phyloP scores from a whole-genome alignment of 305 asterid genomes.

The Fraxinus dipetala region DNA sequence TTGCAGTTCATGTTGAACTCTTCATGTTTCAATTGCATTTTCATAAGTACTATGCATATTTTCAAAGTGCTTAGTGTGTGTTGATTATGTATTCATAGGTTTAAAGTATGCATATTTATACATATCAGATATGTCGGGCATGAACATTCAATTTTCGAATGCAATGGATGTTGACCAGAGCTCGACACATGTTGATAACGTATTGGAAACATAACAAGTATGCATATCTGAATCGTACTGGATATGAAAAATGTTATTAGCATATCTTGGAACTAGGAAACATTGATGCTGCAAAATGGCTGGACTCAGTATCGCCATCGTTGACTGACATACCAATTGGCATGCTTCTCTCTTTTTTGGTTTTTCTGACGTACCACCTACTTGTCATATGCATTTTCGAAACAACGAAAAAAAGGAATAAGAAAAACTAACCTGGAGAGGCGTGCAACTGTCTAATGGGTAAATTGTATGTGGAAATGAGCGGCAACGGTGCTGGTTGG shows the following conservation, averaged over 20 bases:
- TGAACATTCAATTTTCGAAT: neutral
- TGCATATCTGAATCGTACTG: neutral
- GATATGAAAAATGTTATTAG: neutral
- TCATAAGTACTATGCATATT: neutral
- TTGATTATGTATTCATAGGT: neutral
- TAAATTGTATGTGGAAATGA: neutral
- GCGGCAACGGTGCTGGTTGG: neutral
- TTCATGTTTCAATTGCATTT: neutral
- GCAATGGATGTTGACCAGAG: neutral
- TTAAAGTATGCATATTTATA: neutral
- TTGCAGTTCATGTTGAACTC: neutral
- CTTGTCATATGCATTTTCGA: neutral
- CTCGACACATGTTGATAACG: neutral
- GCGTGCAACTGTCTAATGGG: neutral
- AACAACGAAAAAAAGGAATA: neutral
- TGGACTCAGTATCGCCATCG: neutral
- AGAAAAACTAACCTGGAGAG: neutral
- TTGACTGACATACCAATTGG: neutral
- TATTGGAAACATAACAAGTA: neutral
- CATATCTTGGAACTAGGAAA: neutral
- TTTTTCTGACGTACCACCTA: neutral
- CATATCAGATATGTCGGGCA: neutral
- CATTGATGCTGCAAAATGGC: neutral
- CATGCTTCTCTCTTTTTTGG: neutral
- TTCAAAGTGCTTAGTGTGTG: neutral